Evolutionary conservation across 352 stramenopile genomes (phyloP).

Genomic region (Hyphochytrium catenoides): DNA sequence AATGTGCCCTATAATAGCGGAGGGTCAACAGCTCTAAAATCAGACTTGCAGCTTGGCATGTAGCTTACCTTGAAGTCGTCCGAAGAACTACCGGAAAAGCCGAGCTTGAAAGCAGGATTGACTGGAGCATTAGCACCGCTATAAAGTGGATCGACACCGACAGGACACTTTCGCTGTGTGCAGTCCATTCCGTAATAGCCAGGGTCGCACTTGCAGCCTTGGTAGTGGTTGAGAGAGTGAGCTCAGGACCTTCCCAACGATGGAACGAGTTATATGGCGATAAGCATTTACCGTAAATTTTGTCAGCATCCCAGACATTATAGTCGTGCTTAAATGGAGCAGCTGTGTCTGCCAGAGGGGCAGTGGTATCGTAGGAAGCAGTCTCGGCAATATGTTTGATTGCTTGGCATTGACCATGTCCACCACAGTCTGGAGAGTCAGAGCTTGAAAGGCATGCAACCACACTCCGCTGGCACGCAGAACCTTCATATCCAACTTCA

Average conservation of each 20-base stretch:
- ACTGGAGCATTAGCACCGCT: conserved; percentile 13
- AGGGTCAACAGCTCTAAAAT: neutral
- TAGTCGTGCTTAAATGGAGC: too few species aligned
- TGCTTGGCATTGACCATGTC: conserved; percentile 40
- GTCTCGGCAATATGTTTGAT: too few species aligned
- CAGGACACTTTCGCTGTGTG: conserved; percentile 24
- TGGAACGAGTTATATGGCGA: too few species aligned
- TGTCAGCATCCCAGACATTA: conserved; percentile 5
- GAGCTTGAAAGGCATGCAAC: too few species aligned
- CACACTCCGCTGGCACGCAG: conserved; percentile 51
- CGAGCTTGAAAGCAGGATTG: conserved; percentile 21
- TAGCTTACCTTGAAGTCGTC: neutral
- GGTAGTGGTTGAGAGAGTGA: too few species aligned
- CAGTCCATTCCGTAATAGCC: conserved; percentile 18
- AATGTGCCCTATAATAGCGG: conserved; percentile 14
- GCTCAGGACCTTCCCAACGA: too few species aligned
- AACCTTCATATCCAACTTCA: conserved; percentile 68
- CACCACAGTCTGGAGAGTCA: too few species aligned
- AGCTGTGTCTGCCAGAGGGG: too few species aligned
- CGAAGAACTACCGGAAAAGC: conserved; percentile 10
- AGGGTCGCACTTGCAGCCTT: conserved; percentile 5
- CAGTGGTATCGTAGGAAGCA: too few species aligned
- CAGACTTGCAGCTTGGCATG: too few species aligned
- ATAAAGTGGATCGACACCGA: conserved; percentile 38
- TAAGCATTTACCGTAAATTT: too few species aligned